Evolutionary conservation across 176 grass and related monocot species (phyloP).

Genomic region (barley (Hordeum vulgare)): DNA sequence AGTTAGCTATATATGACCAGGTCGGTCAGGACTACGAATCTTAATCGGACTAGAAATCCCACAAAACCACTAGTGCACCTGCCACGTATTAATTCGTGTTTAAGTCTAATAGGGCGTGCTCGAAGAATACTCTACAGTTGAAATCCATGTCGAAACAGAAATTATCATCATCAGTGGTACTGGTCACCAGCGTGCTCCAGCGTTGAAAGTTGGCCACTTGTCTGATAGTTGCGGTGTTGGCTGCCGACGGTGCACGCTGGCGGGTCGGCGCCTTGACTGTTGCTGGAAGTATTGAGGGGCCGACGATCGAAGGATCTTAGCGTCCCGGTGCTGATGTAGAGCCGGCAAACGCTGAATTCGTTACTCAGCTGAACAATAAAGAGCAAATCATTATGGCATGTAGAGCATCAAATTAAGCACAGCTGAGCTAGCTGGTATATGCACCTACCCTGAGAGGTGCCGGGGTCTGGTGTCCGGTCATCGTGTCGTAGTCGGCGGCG

Average conservation of each 20-base stretch:
- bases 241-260: neutral
- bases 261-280: neutral
- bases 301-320: constrained; percentile 60
- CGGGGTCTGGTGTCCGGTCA: neutral
- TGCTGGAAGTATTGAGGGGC: constrained; percentile 10
- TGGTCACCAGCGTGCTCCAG: neutral
- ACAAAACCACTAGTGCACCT: too few species aligned
- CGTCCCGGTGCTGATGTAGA: constrained; percentile 50
- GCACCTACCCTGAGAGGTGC: neutral
- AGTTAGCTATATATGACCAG: too few species aligned
- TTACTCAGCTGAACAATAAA: constrained; percentile 33
- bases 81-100: too few species aligned
- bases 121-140: neutral
- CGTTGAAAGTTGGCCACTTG: neutral
- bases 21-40: too few species aligned
- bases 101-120: too few species aligned
- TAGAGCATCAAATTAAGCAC: neutral
- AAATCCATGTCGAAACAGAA: neutral
- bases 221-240: neutral
- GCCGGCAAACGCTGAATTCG: constrained; percentile 60
- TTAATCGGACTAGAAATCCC: too few species aligned
- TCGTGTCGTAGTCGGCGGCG: neutral
- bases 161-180: neutral
- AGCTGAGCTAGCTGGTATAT: neutral
- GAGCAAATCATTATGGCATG: neutral